These are phyloP conservation scores for Aspergillus novoparasiticus DNA, from an alignment of 2,329 filamentous ascomycete species.

Conservation along the genomic window DNA sequence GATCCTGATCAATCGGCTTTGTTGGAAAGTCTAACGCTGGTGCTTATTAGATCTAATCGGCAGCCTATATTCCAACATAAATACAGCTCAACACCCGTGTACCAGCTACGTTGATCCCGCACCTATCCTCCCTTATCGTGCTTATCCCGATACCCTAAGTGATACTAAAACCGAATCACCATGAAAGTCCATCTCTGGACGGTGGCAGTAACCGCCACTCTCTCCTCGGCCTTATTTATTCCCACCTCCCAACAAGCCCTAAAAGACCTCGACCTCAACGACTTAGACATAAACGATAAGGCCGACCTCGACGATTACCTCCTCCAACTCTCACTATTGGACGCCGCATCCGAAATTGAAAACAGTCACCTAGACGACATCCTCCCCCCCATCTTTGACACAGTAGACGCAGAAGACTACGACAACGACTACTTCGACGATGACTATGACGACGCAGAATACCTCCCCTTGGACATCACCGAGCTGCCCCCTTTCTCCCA, in stretches of 20 bases:
- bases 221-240: slow-evolving; percentile 53
- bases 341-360: slow-evolving; percentile 1
- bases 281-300: not conserved
- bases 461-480: slow-evolving; percentile 9
- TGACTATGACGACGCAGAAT: slow-evolving; percentile 8
- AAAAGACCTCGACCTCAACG: slow-evolving; percentile 4
- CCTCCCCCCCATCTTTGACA: slow-evolving; percentile 9
- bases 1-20: not conserved
- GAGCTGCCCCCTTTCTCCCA: slow-evolving; percentile 4
- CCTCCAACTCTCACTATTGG: not conserved
- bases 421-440: not conserved
- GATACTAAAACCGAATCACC: not conserved
- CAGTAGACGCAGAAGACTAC: not conserved
- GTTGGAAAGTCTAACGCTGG: not conserved
- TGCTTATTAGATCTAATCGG: not conserved
- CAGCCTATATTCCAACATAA: not conserved
- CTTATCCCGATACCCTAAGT: not conserved
- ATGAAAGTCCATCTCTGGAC: slow-evolving; percentile 33
- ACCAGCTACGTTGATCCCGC: not conserved
- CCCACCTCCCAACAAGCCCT: slow-evolving; percentile 45
- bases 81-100: not conserved
- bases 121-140: not conserved
- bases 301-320: not conserved
- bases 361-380: slow-evolving; percentile 12
- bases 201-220: slow-evolving; percentile 43